These are phyloP conservation scores for Rhododendron simsii DNA, from an alignment of 148 eudicot genomes.

Conservation along the genomic window DNA sequence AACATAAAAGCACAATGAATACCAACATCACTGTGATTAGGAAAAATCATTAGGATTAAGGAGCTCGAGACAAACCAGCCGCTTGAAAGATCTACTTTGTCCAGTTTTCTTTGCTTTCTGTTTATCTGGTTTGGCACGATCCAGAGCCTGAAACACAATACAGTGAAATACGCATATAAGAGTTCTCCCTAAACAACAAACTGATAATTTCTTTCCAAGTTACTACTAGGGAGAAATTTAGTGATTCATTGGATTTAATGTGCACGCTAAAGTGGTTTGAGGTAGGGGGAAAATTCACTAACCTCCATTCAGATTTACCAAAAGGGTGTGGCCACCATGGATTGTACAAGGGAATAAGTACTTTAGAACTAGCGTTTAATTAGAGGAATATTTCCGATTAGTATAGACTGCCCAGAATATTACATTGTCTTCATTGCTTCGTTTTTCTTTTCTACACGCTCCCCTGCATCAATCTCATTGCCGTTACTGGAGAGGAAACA, in stretches of 20 bases:
- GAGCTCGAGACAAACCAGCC: slow-evolving; percentile 51
- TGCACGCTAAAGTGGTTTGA: background rate
- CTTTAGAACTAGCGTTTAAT: background rate
- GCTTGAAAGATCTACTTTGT: slow-evolving; percentile 66
- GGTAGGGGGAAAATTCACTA: background rate
- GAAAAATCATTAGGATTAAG: background rate
- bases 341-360: background rate
- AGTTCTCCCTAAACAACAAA: background rate
- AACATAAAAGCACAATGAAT: slow-evolving; percentile 1
- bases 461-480: background rate
- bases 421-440: background rate
- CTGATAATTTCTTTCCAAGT: background rate
- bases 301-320: background rate
- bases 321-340: background rate
- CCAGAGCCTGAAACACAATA: slow-evolving; percentile 54
- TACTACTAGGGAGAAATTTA: background rate
- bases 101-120: slow-evolving; percentile 47
- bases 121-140: slow-evolving; percentile 78
- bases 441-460: background rate
- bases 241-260: background rate
- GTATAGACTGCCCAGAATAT: background rate
- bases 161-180: background rate
- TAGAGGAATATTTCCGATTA: background rate
- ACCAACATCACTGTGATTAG: background rate
- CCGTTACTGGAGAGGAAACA: background rate